Percentiles rank a stretch among this genome's conserved stretches.
phyloP scores from a whole-genome alignment of 164 flowering plant genomes.

The Dillenia turbinata region DNA sequence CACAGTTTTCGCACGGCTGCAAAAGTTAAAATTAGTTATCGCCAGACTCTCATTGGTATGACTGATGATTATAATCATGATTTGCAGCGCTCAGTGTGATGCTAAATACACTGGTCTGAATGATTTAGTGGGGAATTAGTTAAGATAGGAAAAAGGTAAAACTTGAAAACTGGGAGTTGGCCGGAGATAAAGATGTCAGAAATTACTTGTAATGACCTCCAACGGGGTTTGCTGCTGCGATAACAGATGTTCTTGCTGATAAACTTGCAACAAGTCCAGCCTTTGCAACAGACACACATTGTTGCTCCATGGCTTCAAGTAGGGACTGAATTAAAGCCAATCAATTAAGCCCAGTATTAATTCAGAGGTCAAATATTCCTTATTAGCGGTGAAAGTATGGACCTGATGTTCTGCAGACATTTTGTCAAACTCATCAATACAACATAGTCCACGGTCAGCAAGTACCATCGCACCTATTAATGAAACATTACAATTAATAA shows the following conservation, averaged over 20 bases:
- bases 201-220: slow-evolving; percentile 97
- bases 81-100: no score
- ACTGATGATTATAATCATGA: no score
- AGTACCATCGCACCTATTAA: slow-evolving; percentile 95
- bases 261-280: slow-evolving; percentile 98
- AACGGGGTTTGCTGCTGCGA: slow-evolving; percentile 99
- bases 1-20: slow-evolving; percentile 99
- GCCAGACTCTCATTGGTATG: no score
- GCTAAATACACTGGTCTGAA: no score
- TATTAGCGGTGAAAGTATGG: slow-evolving; percentile 9
- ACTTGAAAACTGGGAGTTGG: no score
- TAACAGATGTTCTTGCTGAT: slow-evolving; percentile 88
- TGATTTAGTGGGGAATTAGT: no score
- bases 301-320: slow-evolving; percentile 99
- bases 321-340: slow-evolving; percentile 50
- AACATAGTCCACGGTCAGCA: slow-evolving; percentile 97
- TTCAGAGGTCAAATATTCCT: background rate
- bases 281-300: slow-evolving; percentile 98
- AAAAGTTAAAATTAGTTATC: slow-evolving; percentile 1
- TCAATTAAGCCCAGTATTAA: background rate
- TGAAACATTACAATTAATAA: slow-evolving; percentile 1
- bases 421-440: slow-evolving; percentile 99
- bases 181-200: background rate
- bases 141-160: no score
- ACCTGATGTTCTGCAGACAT: slow-evolving; percentile 99